Base-by-base conservation (phyloP, 1,284 basidiomycete species). In the Ustilago lituana region DNA sequence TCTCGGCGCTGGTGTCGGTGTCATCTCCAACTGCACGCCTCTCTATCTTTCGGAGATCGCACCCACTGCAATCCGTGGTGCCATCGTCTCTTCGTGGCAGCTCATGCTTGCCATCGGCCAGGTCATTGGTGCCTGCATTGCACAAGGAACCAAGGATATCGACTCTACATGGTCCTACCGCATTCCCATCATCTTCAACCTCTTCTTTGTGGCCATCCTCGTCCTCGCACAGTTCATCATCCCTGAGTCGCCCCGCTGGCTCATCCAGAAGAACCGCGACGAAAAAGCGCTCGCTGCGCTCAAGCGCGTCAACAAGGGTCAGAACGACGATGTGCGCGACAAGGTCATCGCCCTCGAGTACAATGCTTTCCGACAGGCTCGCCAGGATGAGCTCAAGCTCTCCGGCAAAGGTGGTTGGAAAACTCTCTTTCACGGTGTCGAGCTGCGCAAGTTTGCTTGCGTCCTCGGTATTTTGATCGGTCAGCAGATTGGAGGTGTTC, bases 11-110 rank as follows among this genome's bases (percentile, higher is more conserved):
- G 84, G 84, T 67, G 82, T 84, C 37, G 84, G 83, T 55, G 75
- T 84, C 54, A 78, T 84, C 41, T 82, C 80, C 44, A 84, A 84
- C 59, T 59, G 62, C 55, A 73, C 72, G 1, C 74, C 76, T 6
- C 77, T 85, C n/a, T 85, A 85, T 60, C 76, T 85, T 24, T 83
- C 82, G 22, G 84, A 85, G 58, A 82, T 85, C 54, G 81, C 84
- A 4, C 84, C 84, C 19, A 79, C 81, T 8, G 81, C 82, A 27
- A 83, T 85, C 47, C 81, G 84, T 48, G 84, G 84, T 55, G 78
- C 79, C 23, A 74, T 82, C 51, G 83, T 84, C 2, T 83, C 81
- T 15, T 67, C 46, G 7, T 85, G 84, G 84, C 84, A 85, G 65
- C 75, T 85, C 33, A 78, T 84, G 69, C 81, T 85, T 26, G 84